These are phyloP conservation scores for Citrus reticulata DNA, from an alignment of 345 rosid genomes.

Conservation along the genomic window DNA sequence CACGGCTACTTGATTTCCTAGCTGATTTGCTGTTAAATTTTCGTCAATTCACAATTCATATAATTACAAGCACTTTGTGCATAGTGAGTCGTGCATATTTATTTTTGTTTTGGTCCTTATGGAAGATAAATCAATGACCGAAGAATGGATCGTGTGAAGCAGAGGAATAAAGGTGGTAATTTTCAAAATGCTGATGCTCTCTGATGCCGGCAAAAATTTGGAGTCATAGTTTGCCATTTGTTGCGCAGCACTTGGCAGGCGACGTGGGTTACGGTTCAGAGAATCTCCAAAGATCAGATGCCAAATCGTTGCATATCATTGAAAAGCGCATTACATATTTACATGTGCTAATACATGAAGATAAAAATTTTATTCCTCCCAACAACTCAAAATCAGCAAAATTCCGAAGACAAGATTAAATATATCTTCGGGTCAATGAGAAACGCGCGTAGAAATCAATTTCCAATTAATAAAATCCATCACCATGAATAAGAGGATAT, in stretches of 20 bases:
- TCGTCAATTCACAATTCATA: too few relatives aligned
- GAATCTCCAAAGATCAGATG: neutral
- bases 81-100: neutral
- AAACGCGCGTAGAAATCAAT: neutral
- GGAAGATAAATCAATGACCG: neutral
- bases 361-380: neutral
- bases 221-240: neutral
- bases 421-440: neutral
- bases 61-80: neutral
- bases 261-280: neutral
- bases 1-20: neutral
- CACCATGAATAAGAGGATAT: neutral
- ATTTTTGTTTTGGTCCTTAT: neutral
- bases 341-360: neutral
- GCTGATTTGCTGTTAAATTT: neutral
- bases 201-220: neutral
- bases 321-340: neutral
- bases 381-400: neutral
- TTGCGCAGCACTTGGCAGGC: neutral
- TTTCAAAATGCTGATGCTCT: neutral
- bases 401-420: neutral
- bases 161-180: neutral
- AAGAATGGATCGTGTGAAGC: neutral
- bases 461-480: neutral
- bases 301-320: neutral